Conservation (phyloP, 768 basidiomycete species). For the Lyophyllum semitale region DNA sequence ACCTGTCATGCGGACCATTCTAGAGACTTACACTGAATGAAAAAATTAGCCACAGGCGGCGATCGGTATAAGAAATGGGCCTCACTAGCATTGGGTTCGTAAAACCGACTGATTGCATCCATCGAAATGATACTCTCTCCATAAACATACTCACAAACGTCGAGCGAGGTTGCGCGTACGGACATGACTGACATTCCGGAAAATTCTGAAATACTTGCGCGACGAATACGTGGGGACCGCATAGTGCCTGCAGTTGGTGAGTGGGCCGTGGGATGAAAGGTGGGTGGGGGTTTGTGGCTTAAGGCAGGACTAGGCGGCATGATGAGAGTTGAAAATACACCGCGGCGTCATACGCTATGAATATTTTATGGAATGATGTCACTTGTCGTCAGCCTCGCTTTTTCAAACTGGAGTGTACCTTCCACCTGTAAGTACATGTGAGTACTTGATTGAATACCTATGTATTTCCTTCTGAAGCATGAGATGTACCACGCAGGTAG, state of each 20-base stretch:
- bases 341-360: slow-evolving; percentile 36
- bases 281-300: neutral
- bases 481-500: no score
- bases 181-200: slow-evolving; percentile 40
- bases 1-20: neutral
- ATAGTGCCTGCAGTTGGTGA: neutral
- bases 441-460: no score
- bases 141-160: slow-evolving; percentile 73
- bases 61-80: slow-evolving; percentile 4
- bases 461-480: no score
- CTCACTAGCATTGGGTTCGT: slow-evolving; percentile 73
- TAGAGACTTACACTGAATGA: slow-evolving; percentile 40
- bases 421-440: no score
- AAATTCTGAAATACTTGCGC: slow-evolving; percentile 8
- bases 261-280: slow-evolving; percentile 1
- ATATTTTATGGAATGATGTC: no score
- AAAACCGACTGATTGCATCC: slow-evolving; percentile 60
- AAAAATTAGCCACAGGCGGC: slow-evolving; percentile 18
- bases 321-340: slow-evolving; percentile 35
- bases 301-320: neutral
- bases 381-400: slow-evolving; percentile 20
- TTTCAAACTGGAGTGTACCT: slow-evolving; percentile 31
- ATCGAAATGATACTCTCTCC: slow-evolving; percentile 54
- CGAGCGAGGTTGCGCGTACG: slow-evolving; percentile 59
- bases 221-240: slow-evolving; percentile 2